Base-by-base conservation (phyloP, 1,284 basidiomycete genomes). In the Fomitopsis palustris region DNA sequence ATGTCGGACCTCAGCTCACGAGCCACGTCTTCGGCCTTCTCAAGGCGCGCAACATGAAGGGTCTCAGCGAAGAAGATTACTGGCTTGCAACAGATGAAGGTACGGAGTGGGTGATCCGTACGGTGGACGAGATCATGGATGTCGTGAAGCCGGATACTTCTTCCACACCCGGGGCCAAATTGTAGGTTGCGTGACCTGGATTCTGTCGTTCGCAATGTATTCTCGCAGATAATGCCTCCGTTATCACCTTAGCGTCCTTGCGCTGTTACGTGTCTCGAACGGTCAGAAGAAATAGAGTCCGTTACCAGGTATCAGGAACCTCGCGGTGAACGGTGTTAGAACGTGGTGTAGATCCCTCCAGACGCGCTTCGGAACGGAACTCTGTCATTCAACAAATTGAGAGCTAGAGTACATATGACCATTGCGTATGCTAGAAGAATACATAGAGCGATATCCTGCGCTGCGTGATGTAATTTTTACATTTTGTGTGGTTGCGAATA, bases 21-120 rank as follows among this genome's bases (percentile, higher is more conserved):
- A 93, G 90, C 70, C 96, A 99, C 73, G 90, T 95, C 47, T 97
- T 95, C 74, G 96, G 96, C 19, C 81, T 99, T 68, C 85, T 95
- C 65, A 95, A 95, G 72, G 93, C 93, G 35, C 87, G 88, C 55
- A 70, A 81, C 51, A 76, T 76, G 45, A 78, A 81, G 58, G 80
- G 79, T 27, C 79, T 87, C 67, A 85, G 78, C 61, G 80, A 84
- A 66, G 95, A 95, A 68, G 89, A 93, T 71, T 83, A 81, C 53
- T 99, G 92, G 90, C 82, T 99, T 37, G 82, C 88, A 25, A 91
- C 84, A 54, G 94, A 97, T 71, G 92, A 95, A 72, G 96, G 96
- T 35, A 87, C 92, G 29, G 86, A 89, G 73, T 99, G 96, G 96
- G 88, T 96, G 41, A 77, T 98, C 64, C 85, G 89, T 69, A 89